A percentile compares a stretch with the other conserved stretches of the same genome.
phyloP scores from a whole-genome alignment of 164 flowering plant species.

The Aristolochia californica region DNA sequence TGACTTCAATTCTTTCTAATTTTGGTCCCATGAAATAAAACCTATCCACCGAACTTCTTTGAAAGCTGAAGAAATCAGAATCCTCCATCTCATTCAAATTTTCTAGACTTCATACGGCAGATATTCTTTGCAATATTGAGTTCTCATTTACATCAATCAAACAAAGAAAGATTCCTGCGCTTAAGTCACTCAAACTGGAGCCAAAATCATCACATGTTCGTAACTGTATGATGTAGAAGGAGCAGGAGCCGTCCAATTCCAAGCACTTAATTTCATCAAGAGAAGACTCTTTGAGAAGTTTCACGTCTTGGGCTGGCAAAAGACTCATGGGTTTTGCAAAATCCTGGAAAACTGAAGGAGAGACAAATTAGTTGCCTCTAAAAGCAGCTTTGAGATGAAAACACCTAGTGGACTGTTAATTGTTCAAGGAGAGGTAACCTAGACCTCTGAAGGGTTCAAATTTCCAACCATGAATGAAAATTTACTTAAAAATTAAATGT shows the following conservation, averaged over 20 bases:
- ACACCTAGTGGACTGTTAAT: too few relatives aligned
- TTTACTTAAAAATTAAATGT: too few relatives aligned
- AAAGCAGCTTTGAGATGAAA: too few relatives aligned
- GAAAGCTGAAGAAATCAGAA: constrained; percentile 35
- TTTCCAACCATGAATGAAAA: too few relatives aligned
- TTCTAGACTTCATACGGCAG: constrained; percentile 16
- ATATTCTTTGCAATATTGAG: constrained; percentile 60
- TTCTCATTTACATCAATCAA: constrained; percentile 63
- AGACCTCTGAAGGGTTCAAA: too few relatives aligned
- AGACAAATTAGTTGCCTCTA: too few relatives aligned
- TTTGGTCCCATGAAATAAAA: constrained; percentile 56
- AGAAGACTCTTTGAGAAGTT: constrained; percentile 19
- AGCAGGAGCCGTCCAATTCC: constrained; percentile 18
- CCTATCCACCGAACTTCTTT: constrained; percentile 61
- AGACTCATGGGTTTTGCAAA: constrained; percentile 62
- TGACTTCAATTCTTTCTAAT: constrained; percentile 46
- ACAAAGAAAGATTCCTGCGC: constrained; percentile 62
- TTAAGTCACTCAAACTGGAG: constrained; percentile 46
- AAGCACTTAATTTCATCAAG: constrained; percentile 18
- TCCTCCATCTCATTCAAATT: constrained; percentile 12
- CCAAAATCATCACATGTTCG: constrained; percentile 53
- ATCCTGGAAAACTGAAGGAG: constrained; percentile 69
- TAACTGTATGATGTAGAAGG: constrained; percentile 37
- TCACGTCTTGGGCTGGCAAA: constrained; percentile 46
- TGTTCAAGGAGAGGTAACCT: too few relatives aligned